A percentile compares a stretch with the other conserved stretches of the same genome.
phyloP scores from a whole-genome alignment of 164 flowering plant genomes.

The Vitis cinerea region DNA sequence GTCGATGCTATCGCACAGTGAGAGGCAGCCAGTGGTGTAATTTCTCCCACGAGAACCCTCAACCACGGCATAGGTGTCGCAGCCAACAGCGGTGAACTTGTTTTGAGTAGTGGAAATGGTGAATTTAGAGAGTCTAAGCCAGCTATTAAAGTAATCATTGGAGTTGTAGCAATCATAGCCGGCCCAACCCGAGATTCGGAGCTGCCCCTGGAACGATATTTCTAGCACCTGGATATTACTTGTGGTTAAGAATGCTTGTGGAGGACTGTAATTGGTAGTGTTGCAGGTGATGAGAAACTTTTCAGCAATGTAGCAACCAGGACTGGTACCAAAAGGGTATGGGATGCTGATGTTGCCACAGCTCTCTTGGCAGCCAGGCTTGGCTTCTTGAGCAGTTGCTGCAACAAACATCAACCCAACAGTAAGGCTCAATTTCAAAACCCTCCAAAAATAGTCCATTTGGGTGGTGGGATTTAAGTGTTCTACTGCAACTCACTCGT shows the following conservation, averaged over 20 bases:
- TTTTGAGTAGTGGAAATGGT: constrained; percentile 9
- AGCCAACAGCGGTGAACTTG: constrained; percentile 9
- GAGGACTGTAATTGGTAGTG: background rate
- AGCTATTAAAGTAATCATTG: background rate
- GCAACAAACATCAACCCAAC: no score
- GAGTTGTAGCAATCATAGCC: background rate
- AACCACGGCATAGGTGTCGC: background rate
- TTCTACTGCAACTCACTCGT: no score
- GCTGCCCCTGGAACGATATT: constrained; percentile 4
- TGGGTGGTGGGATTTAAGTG: no score
- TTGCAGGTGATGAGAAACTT: background rate
- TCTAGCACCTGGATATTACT: background rate
- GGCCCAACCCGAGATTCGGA: background rate
- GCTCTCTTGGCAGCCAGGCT: background rate
- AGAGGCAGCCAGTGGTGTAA: background rate
- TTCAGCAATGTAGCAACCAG: background rate
- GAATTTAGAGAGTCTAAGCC: background rate
- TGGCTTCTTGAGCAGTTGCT: no score
- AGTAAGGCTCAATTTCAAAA: no score
- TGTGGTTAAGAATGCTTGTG: background rate
- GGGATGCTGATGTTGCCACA: constrained; percentile 6
- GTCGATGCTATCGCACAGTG: background rate
- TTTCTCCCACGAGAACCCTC: background rate
- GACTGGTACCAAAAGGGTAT: constrained; percentile 1
- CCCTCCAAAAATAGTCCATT: no score